Evolutionary conservation across 148 eudicot species (phyloP).

Genomic region (Simmondsia chinensis): DNA sequence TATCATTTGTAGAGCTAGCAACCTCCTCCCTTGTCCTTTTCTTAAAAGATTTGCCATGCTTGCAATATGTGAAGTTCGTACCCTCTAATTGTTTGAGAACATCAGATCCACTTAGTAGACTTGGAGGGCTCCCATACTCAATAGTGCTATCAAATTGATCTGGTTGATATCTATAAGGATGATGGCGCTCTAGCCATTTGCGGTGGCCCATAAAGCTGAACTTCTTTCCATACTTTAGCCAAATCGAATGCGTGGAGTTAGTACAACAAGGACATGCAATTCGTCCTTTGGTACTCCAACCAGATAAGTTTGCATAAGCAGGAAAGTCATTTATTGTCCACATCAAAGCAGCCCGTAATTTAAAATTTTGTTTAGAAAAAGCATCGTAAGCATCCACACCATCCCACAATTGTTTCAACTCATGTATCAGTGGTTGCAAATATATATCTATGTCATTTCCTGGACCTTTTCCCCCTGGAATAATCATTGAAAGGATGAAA

Average conservation of each 20-base stretch:
- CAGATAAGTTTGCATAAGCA: slow-evolving; percentile 14
- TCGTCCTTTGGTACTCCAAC: slow-evolving; percentile 11
- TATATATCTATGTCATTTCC: slow-evolving; percentile 4
- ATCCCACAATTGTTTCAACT: slow-evolving; percentile 7
- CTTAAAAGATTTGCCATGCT: no score
- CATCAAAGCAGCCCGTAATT: slow-evolving; percentile 1
- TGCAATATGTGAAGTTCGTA: no score
- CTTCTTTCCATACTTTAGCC: slow-evolving; percentile 4
- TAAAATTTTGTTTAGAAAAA: not conserved
- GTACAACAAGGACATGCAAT: slow-evolving; percentile 11
- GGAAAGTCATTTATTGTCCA: slow-evolving; percentile 17
- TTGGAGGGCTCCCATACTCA: not conserved
- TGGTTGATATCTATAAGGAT: not conserved
- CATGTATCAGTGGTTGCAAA: slow-evolving; percentile 8
- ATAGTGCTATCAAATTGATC: not conserved
- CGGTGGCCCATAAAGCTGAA: not conserved
- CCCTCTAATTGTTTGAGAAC: no score
- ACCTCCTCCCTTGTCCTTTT: no score
- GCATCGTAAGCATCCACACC: slow-evolving; percentile 6
- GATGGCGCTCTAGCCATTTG: not conserved
- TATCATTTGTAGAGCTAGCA: no score
- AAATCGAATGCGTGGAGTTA: slow-evolving; percentile 2
- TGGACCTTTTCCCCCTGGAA: not conserved
- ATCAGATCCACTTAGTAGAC: no score
- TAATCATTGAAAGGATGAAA: slow-evolving; percentile 1